phyloP scores from a whole-genome alignment of 768 basidiomycete species.

The Rhodotorula toruloides region DNA sequence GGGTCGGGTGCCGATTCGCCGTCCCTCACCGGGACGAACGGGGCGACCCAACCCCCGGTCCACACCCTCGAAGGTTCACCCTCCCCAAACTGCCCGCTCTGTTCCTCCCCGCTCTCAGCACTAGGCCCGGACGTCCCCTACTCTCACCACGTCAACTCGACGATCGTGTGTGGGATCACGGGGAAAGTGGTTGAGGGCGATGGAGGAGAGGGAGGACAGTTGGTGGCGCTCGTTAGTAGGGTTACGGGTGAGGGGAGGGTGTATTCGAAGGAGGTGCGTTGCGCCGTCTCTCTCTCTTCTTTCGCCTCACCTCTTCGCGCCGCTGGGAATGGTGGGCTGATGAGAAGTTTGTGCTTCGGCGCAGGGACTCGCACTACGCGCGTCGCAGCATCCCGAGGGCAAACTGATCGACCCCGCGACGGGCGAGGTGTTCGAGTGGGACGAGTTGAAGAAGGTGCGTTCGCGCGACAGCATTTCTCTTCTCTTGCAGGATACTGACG shows the following conservation, averaged over 20 bases:
- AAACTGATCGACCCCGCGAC: conserved; percentile 90
- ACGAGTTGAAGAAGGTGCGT: conserved; percentile 75
- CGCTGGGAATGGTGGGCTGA: no score
- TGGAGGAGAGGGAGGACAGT: conserved; percentile 37
- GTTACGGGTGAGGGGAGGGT: conserved; percentile 26
- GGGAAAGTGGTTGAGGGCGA: conserved; percentile 93
- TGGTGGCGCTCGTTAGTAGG: conserved; percentile 32
- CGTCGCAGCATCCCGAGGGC: conserved; percentile 68
- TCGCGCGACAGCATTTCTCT: conserved; percentile 61
- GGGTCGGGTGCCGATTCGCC: background rate
- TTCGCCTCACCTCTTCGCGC: background rate
- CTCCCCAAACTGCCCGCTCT: conserved; percentile 73
- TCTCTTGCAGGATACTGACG: conserved; percentile 50
- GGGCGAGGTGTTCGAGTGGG: conserved; percentile 59
- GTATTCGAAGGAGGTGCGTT: conserved; percentile 52
- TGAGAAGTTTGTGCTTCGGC: background rate
- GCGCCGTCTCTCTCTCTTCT: background rate
- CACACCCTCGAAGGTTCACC: conserved; percentile 42
- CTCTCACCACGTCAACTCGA: conserved; percentile 91
- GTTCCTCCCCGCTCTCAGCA: conserved; percentile 63
- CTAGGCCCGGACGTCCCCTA: conserved; percentile 81
- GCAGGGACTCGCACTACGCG: conserved; percentile 35
- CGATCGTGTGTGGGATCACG: conserved; percentile 83
- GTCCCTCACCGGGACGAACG: background rate
- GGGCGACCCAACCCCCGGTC: conserved; percentile 41